Conservation (phyloP, 2,329 filamentous ascomycete species). For the Penicillium sp. region DNA sequence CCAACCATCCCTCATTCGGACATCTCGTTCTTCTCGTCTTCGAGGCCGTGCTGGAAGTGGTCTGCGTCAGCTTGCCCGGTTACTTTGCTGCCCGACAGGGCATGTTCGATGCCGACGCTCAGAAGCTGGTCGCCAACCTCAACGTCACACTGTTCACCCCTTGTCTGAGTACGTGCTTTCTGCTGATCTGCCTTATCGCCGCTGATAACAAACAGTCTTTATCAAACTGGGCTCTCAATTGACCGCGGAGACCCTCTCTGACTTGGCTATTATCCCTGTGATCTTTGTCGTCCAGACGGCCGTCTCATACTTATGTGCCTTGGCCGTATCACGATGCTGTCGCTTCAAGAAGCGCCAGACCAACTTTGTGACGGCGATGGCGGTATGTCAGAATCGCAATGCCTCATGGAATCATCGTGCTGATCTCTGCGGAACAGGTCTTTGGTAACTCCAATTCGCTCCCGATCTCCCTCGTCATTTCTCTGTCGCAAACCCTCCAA, state of each 20-base stretch:
- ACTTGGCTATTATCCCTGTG: slow-evolving; percentile 89
- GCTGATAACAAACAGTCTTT: slow-evolving; percentile 63
- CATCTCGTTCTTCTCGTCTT: slow-evolving; percentile 81
- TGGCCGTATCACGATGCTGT: slow-evolving; percentile 69
- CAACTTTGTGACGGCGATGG: slow-evolving; percentile 98
- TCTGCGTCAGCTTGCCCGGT: slow-evolving; percentile 90
- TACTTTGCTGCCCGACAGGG: slow-evolving; percentile 88
- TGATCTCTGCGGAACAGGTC: slow-evolving; percentile 49
- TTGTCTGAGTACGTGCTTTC: slow-evolving; percentile 70
- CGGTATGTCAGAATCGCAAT: slow-evolving; percentile 48
- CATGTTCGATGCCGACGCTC: slow-evolving; percentile 91
- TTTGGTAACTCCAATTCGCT: slow-evolving; percentile 99
- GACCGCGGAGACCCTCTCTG: slow-evolving; percentile 82
- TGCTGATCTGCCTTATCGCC: neutral
- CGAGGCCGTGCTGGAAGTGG: slow-evolving; percentile 89
- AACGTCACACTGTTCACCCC: slow-evolving; percentile 97
- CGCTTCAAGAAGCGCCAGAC: slow-evolving; percentile 78
- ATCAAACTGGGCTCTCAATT: slow-evolving; percentile 94
- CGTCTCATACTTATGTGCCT: slow-evolving; percentile 78
- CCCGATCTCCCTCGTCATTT: slow-evolving; percentile 92
- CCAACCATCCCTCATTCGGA: slow-evolving; percentile 49
- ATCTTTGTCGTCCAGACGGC: slow-evolving; percentile 88
- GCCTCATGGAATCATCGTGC: neutral
- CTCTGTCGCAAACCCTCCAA: slow-evolving; percentile 84
- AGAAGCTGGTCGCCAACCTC: slow-evolving; percentile 94